These are phyloP conservation scores for Fomitopsis palustris DNA, from an alignment of 1,284 basidiomycete genomes.

Conservation along the genomic window DNA sequence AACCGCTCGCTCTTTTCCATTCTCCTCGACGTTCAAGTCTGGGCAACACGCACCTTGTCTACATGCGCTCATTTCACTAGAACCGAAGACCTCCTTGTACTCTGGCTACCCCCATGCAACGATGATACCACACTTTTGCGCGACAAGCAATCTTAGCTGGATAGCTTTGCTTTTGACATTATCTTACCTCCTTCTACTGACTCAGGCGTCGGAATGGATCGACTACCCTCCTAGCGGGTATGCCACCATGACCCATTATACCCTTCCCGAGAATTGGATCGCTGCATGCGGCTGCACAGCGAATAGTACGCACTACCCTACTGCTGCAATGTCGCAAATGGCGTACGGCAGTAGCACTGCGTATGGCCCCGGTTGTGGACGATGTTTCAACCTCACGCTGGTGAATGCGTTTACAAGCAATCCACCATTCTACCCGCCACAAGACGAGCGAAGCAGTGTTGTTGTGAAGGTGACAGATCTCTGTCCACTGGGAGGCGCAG, in stretches of 20 bases:
- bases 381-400: conserved; percentile 74
- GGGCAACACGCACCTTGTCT: neutral
- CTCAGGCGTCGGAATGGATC: conserved; percentile 44
- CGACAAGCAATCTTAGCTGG: neutral
- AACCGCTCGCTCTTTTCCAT: neutral
- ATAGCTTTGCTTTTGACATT: neutral
- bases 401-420: conserved; percentile 59
- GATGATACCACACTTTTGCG: neutral
- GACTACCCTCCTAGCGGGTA: conserved; percentile 38
- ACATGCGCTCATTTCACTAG: neutral
- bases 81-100: neutral
- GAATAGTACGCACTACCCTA: conserved; percentile 69
- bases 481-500: conserved; percentile 55
- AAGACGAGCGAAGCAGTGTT: conserved; percentile 50
- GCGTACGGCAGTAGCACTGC: conserved; percentile 71
- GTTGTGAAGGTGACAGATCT: conserved; percentile 74
- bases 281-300: conserved; percentile 64
- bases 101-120: conserved; percentile 2
- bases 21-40: neutral
- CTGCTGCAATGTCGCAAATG: conserved; percentile 72
- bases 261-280: conserved; percentile 45
- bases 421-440: conserved; percentile 63
- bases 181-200: neutral
- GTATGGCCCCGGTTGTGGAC: conserved; percentile 72
- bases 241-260: conserved; percentile 31